A percentile compares a stretch with the other conserved stretches of the same genome.
These are phyloP conservation scores for Populus tremula DNA, from an alignment of 345 rosid genomes.

Conservation along the genomic window DNA sequence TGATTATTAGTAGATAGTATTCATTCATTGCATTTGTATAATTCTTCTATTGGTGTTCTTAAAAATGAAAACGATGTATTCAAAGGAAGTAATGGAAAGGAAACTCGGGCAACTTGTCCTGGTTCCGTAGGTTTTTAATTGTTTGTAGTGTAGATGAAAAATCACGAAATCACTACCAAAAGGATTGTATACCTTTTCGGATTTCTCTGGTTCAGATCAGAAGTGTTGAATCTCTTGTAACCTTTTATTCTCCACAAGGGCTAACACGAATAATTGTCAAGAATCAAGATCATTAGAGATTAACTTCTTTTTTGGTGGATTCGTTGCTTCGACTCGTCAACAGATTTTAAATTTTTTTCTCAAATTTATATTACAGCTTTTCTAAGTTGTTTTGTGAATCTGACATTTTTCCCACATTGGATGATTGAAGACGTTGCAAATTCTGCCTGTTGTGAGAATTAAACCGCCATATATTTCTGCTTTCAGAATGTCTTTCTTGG, in stretches of 20 bases:
- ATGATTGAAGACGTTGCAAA: background rate
- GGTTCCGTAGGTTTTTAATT: too few species aligned
- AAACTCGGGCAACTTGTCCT: background rate
- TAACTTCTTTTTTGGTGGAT: background rate
- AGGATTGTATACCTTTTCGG: background rate
- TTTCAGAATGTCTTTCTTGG: too few species aligned
- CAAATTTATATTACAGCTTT: background rate
- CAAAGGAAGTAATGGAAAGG: background rate
- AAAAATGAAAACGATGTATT: background rate
- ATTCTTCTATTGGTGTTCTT: background rate
- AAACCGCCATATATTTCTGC: too few species aligned
- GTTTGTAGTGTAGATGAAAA: too few species aligned
- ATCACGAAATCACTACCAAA: background rate
- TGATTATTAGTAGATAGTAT: background rate
- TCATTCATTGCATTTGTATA: background rate
- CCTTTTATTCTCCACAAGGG: background rate
- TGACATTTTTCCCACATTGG: background rate
- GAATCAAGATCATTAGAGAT: background rate
- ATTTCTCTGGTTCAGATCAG: background rate
- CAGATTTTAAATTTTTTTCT: background rate
- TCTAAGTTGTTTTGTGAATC: background rate
- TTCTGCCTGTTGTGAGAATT: background rate
- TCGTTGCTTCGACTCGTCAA: background rate
- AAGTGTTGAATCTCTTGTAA: too few species aligned
- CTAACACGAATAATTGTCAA: background rate